Evolutionary conservation across 23 red algal species (phyloP).

Genomic region (Agarophyton chilense): DNA sequence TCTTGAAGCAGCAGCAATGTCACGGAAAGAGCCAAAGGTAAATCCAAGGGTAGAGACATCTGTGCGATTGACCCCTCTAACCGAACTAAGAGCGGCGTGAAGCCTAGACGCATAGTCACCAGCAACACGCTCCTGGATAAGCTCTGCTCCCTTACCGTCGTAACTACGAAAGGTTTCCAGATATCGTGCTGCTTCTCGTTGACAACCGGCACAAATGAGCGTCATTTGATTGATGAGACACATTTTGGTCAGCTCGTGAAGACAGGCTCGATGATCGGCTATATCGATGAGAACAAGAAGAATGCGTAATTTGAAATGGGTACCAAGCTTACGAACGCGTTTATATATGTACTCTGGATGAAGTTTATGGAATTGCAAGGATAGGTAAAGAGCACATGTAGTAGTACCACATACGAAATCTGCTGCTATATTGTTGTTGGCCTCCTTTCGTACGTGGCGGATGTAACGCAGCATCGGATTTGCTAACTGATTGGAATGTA

Average conservation of each 20-base stretch:
- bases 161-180: slow-evolving; percentile 83
- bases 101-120: slow-evolving; percentile 59
- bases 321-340: slow-evolving; percentile 62
- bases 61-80: slow-evolving; percentile 82
- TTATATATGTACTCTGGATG: slow-evolving; percentile 79
- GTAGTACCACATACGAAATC: slow-evolving; percentile 78
- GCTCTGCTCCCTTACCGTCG: slow-evolving; percentile 79
- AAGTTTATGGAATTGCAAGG: slow-evolving; percentile 77
- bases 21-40: slow-evolving; percentile 71
- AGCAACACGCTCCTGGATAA: slow-evolving; percentile 61
- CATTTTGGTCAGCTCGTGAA: slow-evolving; percentile 75
- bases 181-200: slow-evolving; percentile 79
- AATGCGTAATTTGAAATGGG: slow-evolving; percentile 65
- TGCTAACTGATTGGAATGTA: slow-evolving; percentile 46
- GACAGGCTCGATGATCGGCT: slow-evolving; percentile 33
- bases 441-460: slow-evolving; percentile 62
- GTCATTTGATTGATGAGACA: slow-evolving; percentile 73
- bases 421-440: slow-evolving; percentile 21
- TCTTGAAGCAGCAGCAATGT: slow-evolving; percentile 36
- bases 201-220: slow-evolving; percentile 65
- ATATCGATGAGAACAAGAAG: slow-evolving; percentile 81
- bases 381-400: slow-evolving; percentile 85
- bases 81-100: slow-evolving; percentile 69
- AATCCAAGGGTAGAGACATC: slow-evolving; percentile 77
- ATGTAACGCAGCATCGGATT: slow-evolving; percentile 75